These are phyloP conservation scores for Coffea canephora DNA, from an alignment of 257 asterid species.

Conservation along the genomic window DNA sequence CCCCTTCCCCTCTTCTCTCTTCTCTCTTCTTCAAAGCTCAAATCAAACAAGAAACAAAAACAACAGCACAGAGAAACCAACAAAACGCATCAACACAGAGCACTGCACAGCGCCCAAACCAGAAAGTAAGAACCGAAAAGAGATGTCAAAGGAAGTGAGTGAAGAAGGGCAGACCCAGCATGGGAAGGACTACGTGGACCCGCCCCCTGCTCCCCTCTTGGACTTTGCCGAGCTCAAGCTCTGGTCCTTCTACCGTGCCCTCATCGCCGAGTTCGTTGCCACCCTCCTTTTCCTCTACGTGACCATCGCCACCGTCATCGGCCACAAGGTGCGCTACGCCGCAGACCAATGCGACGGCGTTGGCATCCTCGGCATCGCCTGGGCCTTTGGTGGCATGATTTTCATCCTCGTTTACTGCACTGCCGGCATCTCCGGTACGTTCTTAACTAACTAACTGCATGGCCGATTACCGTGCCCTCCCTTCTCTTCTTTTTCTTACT, in stretches of 20 bases:
- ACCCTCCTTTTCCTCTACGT: slow-evolving; percentile 75
- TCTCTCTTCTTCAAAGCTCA: not conserved
- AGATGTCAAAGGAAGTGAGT: slow-evolving; percentile 70
- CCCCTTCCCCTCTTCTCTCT: not conserved
- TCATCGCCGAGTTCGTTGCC: slow-evolving; percentile 76
- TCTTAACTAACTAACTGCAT: no score
- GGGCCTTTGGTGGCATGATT: slow-evolving; percentile 95
- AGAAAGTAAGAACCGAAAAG: not conserved
- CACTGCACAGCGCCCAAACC: not conserved
- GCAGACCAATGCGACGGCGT: slow-evolving; percentile 77
- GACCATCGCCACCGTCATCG: slow-evolving; percentile 77
- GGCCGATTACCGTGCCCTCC: not conserved
- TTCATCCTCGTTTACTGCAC: slow-evolving; percentile 89
- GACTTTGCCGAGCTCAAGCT: slow-evolving; percentile 57
- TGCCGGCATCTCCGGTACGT: slow-evolving; percentile 76
- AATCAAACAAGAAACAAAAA: not conserved
- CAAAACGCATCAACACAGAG: not conserved
- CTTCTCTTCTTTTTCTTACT: no score
- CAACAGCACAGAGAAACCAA: not conserved
- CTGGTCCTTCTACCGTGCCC: slow-evolving; percentile 81
- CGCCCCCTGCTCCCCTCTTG: slow-evolving; percentile 76
- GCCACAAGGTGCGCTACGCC: slow-evolving; percentile 54
- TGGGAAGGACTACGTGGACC: slow-evolving; percentile 79
- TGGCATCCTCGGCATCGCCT: slow-evolving; percentile 75
- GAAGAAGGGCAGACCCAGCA: slow-evolving; percentile 46